Evolutionary conservation across 345 rosid species (phyloP), one percentile per base, ranked within the genome.

Genomic region (Acer yangbiense): DNA sequence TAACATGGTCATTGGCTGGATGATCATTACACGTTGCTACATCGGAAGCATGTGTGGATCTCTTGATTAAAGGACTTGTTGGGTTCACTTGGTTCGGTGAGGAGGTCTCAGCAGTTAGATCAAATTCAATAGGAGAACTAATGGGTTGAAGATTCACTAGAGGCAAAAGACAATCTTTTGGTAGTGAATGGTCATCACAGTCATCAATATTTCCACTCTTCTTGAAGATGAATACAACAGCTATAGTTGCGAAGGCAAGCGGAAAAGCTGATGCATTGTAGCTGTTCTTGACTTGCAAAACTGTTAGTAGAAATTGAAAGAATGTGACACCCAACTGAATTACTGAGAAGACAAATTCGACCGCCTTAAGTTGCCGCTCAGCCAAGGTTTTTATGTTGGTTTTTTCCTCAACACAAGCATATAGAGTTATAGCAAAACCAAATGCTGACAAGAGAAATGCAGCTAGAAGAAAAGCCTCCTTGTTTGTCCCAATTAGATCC

Each of bases 381-480:
- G 62, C 62, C 23, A 57, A 4, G 18, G 62, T 0, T 57, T 57
- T 18, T 2, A 5, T 57, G 62, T 11, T 57, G 62, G 23, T 18
- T 18, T 57, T 57, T 4, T 7, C 10, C 21, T 57, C 21, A 9
- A 57, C 7, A 57, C 23, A 57, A 57, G 62, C 17, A 18, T 5
- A 57, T n/a, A 57, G 62, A 57, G 62, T 57, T 17, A 57, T n/a
- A 16, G 62, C 21, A 18, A 57, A 57, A 57, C 62, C 62, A 18
- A 18, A 57, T 57, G 62, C 62, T 57, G 62, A 57, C 62, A 57
- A 57, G 62, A 57, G 62, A 57, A 57, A 57, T 57, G 62, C 21
- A 57, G 62, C 62, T 57, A 16, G 21, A 17, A 57, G 62, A n/a
- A 57, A 57, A 57, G 18, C 23, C 23, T 57, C 62, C 23, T 57